Evolutionary conservation across 495 filamentous ascomycete species (phyloP).

Genomic region (Extremus antarcticus): DNA sequence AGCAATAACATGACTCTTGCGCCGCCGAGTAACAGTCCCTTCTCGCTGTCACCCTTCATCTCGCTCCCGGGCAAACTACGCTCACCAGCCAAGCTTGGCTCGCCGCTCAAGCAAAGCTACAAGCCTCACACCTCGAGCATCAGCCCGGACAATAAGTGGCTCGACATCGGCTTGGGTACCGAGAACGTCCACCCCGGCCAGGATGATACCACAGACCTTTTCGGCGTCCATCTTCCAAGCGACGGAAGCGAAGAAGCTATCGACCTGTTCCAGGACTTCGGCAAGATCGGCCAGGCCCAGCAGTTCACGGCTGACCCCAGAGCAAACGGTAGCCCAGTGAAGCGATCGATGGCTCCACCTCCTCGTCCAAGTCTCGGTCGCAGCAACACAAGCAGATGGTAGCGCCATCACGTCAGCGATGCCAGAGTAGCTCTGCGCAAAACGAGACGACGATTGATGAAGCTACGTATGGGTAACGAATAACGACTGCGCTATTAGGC

Average conservation of each 20-base stretch:
- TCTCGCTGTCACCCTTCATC: slow-evolving; percentile 27
- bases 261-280: slow-evolving; percentile 80
- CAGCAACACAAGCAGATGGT: slow-evolving; percentile 17
- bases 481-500: background rate
- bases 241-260: slow-evolving; percentile 52
- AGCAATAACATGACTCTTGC: slow-evolving; percentile 14
- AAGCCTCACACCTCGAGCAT: slow-evolving; percentile 21
- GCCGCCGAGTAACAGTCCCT: slow-evolving; percentile 7
- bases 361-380: slow-evolving; percentile 6
- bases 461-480: background rate
- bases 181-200: slow-evolving; percentile 25
- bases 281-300: slow-evolving; percentile 56
- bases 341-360: slow-evolving; percentile 6
- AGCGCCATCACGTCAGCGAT: slow-evolving; percentile 4
- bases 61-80: slow-evolving; percentile 16
- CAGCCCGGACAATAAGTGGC: slow-evolving; percentile 11
- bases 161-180: slow-evolving; percentile 2
- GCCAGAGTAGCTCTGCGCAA: background rate
- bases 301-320: background rate
- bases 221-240: slow-evolving; percentile 43
- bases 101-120: slow-evolving; percentile 20
- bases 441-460: background rate
- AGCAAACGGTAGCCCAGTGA: slow-evolving; percentile 15
- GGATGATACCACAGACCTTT: slow-evolving; percentile 48
- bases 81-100: slow-evolving; percentile 19